phyloP scores from a whole-genome alignment of 1,284 basidiomycete genomes.

The Cutaneotrichosporon cavernicola region DNA sequence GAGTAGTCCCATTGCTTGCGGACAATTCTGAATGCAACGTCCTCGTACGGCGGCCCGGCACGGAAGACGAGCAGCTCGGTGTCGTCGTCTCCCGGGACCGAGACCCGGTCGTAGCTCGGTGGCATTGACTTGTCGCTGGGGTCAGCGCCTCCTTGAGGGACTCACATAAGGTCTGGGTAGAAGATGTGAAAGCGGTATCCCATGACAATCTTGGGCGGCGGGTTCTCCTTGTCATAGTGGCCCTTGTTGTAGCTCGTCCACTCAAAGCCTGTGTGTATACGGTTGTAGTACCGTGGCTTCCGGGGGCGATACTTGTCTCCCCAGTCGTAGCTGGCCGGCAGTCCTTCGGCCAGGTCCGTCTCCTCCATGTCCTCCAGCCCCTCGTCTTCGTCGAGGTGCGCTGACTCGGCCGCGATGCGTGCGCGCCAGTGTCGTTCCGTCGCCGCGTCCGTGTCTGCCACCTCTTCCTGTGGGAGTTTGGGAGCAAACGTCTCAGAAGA shows the following conservation, averaged over 20 bases:
- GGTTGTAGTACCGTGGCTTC: constrained; percentile 98
- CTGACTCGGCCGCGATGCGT: constrained; percentile 46
- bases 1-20: constrained; percentile 98
- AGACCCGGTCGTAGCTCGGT: constrained; percentile 90
- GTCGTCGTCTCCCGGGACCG: constrained; percentile 88
- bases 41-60: constrained; percentile 97
- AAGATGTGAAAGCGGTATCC: constrained; percentile 81
- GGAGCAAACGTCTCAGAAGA: constrained; percentile 80
- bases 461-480: constrained; percentile 24
- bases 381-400: constrained; percentile 41
- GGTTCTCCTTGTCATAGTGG: constrained; percentile 96
- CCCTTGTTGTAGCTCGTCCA: constrained; percentile 99
- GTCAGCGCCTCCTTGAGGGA: constrained; percentile 7
- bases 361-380: constrained; percentile 65
- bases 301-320: constrained; percentile 98
- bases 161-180: constrained; percentile 53
- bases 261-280: constrained; percentile 99
- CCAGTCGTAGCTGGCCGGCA: constrained; percentile 76
- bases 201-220: constrained; percentile 95
- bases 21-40: constrained; percentile 97
- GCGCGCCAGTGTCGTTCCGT: constrained; percentile 81
- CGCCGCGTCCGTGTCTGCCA: constrained; percentile 65
- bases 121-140: constrained; percentile 85
- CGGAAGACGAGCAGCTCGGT: constrained; percentile 91
- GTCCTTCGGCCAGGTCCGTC: constrained; percentile 77